Conservation (phyloP, 805 yeast genomes). For the Monosporozyma aerobia region DNA sequence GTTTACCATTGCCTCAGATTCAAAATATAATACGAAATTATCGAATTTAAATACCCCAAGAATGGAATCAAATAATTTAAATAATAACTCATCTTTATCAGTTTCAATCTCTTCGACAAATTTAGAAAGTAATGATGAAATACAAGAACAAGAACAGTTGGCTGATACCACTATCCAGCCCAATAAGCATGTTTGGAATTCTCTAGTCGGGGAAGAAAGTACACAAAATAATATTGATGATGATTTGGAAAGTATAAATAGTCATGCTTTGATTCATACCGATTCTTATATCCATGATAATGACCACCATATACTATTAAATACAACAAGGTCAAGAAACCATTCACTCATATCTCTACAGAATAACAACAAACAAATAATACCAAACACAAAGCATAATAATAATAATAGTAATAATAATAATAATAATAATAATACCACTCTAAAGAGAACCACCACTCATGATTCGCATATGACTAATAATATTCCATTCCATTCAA, state of each 20-base stretch:
- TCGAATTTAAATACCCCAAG: background rate
- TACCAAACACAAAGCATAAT: conserved; percentile 1
- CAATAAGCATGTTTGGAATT: background rate
- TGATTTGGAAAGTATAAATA: background rate
- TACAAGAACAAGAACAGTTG: background rate
- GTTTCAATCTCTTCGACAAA: background rate
- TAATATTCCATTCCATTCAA: conserved; percentile 27
- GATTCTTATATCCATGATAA: conserved; percentile 31
- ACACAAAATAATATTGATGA: background rate
- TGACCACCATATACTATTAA: conserved; percentile 13
- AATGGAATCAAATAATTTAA: background rate
- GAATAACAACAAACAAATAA: conserved; percentile 2
- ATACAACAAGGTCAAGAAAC: conserved; percentile 23
- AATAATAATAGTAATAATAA: conserved; percentile 17
- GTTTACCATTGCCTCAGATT: background rate
- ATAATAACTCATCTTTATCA: background rate
- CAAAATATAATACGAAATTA: background rate
- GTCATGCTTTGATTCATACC: conserved; percentile 17
- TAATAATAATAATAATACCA: conserved; percentile 13
- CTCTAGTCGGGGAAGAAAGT: background rate
- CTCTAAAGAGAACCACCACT: conserved; percentile 11
- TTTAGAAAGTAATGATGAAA: background rate
- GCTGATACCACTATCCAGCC: background rate
- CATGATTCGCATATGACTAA: conserved; percentile 20
- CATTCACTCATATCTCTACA: background rate